Evolutionary conservation across 139 green algal genomes (phyloP).

Genomic region (Picochlorum sp.): DNA sequence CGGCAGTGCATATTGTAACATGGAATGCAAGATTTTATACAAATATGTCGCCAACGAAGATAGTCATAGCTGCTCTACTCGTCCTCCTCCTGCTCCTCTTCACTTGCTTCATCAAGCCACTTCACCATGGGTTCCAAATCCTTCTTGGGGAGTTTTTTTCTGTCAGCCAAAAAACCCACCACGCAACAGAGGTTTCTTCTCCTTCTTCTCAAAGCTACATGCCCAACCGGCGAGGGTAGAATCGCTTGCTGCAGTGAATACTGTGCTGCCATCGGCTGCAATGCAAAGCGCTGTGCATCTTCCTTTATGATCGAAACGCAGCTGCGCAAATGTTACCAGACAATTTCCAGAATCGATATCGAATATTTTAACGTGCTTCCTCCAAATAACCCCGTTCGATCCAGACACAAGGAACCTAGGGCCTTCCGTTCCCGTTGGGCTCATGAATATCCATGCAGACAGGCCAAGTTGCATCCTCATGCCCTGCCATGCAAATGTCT

Average conservation of each 20-base stretch:
- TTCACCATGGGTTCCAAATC: too few species aligned
- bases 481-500: slow-evolving; percentile 25
- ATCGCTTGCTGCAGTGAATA: slow-evolving; percentile 23
- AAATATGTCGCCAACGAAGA: too few species aligned
- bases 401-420: slow-evolving; percentile 21
- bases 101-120: too few species aligned
- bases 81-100: too few species aligned
- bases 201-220: neutral
- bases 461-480: slow-evolving; percentile 27
- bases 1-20: too few species aligned
- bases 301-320: slow-evolving; percentile 11
- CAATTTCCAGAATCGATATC: slow-evolving; percentile 11
- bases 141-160: too few species aligned
- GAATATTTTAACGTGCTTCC: slow-evolving; percentile 22
- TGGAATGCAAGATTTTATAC: too few species aligned
- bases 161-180: too few species aligned
- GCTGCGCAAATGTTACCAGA: slow-evolving; percentile 22
- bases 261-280: neutral
- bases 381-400: slow-evolving; percentile 19
- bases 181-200: too few species aligned
- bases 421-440: neutral
- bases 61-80: too few species aligned
- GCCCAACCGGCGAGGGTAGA: slow-evolving; percentile 19
- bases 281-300: slow-evolving; percentile 18
- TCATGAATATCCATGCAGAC: slow-evolving; percentile 15